Conservation (phyloP, 495 filamentous ascomycete genomes). For the Penicillium manginii region DNA sequence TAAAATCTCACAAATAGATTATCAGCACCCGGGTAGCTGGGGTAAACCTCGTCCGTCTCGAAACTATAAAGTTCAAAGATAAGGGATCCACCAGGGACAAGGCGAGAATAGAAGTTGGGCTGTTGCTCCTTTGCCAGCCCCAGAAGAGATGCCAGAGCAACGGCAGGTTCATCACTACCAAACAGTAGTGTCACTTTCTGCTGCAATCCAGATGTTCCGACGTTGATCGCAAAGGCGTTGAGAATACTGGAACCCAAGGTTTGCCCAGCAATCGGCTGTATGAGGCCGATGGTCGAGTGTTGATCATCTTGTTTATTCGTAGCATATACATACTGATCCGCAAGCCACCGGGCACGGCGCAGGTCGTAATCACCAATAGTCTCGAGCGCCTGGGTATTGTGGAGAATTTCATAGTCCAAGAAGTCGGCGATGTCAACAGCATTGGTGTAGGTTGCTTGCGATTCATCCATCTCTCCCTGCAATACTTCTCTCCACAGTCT, state of each 20-base stretch:
- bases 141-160: constrained; percentile 74
- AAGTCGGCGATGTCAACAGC: constrained; percentile 70
- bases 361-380: constrained; percentile 56
- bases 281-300: constrained; percentile 38
- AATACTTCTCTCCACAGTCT: constrained; percentile 45
- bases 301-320: constrained; percentile 62
- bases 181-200: constrained; percentile 67
- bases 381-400: constrained; percentile 67
- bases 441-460: constrained; percentile 56
- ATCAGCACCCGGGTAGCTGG: constrained; percentile 52
- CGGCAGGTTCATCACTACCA: constrained; percentile 71
- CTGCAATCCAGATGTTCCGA: constrained; percentile 39
- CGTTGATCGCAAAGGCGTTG: constrained; percentile 57
- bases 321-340: constrained; percentile 66
- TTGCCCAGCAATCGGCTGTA: constrained; percentile 64
- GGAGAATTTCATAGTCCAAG: constrained; percentile 71
- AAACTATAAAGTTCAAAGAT: constrained; percentile 76
- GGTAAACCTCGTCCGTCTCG: constrained; percentile 40
- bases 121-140: constrained; percentile 54
- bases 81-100: constrained; percentile 69
- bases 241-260: constrained; percentile 66
- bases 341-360: constrained; percentile 61
- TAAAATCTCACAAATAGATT: constrained; percentile 76
- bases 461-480: constrained; percentile 34
- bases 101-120: constrained; percentile 68